Conservation (phyloP, 1,284 basidiomycete species). For the Exsudoporus floridanus region DNA sequence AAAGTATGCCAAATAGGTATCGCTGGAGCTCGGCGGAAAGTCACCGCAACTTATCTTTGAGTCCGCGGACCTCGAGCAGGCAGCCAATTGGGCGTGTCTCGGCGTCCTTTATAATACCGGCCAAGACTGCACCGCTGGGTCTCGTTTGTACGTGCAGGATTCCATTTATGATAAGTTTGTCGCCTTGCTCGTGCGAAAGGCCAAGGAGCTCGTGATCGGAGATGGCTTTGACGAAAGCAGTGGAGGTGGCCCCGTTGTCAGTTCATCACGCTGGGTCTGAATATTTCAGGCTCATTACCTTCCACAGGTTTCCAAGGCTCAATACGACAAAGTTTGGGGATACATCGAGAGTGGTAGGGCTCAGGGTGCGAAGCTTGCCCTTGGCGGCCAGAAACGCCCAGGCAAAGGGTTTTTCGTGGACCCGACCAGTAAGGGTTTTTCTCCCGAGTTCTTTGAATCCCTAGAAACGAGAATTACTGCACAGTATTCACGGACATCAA, state of each 20-base stretch:
- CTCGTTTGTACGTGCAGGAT: slow-evolving; percentile 82
- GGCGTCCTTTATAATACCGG: slow-evolving; percentile 83
- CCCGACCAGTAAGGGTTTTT: slow-evolving; percentile 61
- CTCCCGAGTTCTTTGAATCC: slow-evolving; percentile 1
- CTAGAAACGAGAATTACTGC: slow-evolving; percentile 3
- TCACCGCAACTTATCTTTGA: slow-evolving; percentile 88
- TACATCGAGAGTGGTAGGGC: slow-evolving; percentile 88
- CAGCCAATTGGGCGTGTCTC: slow-evolving; percentile 82
- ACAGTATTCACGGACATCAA: slow-evolving; percentile 74
- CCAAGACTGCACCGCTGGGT: slow-evolving; percentile 88
- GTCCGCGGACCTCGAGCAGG: slow-evolving; percentile 82
- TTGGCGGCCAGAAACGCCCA: slow-evolving; percentile 75
- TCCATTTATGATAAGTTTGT: slow-evolving; percentile 85
- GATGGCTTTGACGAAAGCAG: slow-evolving; percentile 76
- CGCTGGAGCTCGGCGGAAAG: slow-evolving; percentile 93
- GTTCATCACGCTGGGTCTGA: slow-evolving; percentile 22
- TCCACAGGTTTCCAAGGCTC: slow-evolving; percentile 71
- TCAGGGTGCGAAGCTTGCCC: slow-evolving; percentile 77
- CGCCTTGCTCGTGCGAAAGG: slow-evolving; percentile 61
- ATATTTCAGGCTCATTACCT: slow-evolving; percentile 11
- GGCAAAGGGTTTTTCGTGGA: slow-evolving; percentile 75
- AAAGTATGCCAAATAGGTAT: slow-evolving; percentile 53
- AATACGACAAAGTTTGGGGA: slow-evolving; percentile 86
- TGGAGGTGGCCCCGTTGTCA: slow-evolving; percentile 79
- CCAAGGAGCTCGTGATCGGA: slow-evolving; percentile 73